Percentiles rank a stretch among this genome's conserved stretches.
phyloP scores from a whole-genome alignment of 1,284 basidiomycete genomes.

The Tilletia horrida region DNA sequence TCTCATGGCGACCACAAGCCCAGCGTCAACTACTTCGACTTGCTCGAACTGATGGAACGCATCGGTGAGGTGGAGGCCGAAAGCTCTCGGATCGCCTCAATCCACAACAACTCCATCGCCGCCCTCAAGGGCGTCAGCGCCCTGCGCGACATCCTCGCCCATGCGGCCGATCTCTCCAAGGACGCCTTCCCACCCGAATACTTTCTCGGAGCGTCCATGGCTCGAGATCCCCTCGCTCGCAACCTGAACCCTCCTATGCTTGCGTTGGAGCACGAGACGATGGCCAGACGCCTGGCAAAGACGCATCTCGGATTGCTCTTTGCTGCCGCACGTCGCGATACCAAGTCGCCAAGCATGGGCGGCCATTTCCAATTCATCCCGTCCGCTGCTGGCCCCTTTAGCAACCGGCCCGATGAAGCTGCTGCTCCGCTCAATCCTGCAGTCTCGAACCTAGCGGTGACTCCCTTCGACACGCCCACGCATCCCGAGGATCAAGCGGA shows the following conservation, averaged over 20 bases:
- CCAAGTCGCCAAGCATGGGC: not conserved
- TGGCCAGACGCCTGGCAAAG: not conserved
- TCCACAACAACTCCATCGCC: not conserved
- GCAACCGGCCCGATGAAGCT: not conserved
- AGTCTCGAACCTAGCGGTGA: not conserved
- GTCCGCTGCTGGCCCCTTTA: not conserved
- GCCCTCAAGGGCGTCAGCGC: not conserved
- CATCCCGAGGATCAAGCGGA: too few relatives aligned
- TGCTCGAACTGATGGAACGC: not conserved
- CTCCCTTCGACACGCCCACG: not conserved
- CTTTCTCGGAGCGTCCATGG: not conserved
- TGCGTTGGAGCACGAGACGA: not conserved
- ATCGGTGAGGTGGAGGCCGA: not conserved
- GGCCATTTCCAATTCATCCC: slow-evolving; percentile 1
- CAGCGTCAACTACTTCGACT: not conserved
- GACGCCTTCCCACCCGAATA: not conserved
- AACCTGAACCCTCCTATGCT: not conserved
- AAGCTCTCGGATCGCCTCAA: not conserved
- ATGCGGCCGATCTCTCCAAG: not conserved
- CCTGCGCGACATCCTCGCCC: not conserved
- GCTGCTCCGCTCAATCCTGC: not conserved
- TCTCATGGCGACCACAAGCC: not conserved
- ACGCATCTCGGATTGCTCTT: slow-evolving; percentile 5
- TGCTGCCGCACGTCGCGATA: not conserved
- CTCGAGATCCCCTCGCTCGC: not conserved